Conservation (phyloP, 2,329 filamentous ascomycete species). For the Chlorencoelia australis region DNA sequence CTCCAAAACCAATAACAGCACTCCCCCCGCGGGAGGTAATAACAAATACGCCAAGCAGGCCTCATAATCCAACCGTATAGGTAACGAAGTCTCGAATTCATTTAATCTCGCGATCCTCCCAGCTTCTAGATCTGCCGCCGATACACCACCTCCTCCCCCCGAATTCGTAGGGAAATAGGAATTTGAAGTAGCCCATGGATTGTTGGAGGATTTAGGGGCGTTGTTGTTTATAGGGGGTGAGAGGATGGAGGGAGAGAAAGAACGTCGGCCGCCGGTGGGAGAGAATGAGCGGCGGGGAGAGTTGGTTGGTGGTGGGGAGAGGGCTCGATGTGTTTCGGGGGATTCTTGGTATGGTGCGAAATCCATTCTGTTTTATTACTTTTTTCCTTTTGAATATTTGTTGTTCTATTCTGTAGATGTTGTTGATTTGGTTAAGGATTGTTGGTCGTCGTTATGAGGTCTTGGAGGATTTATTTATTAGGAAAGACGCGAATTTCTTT, state of each 20-base stretch:
- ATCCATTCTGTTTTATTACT: too few relatives aligned
- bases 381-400: too few relatives aligned
- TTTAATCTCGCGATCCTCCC: slow-evolving; percentile 50
- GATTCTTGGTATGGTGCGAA: slow-evolving; percentile 97
- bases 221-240: slow-evolving; percentile 27
- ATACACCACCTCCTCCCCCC: slow-evolving; percentile 4
- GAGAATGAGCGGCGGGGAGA: slow-evolving; percentile 41
- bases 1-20: slow-evolving; percentile 76
- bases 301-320: slow-evolving; percentile 52
- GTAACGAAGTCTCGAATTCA: slow-evolving; percentile 86
- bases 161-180: slow-evolving; percentile 5
- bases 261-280: slow-evolving; percentile 39
- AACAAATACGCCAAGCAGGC: slow-evolving; percentile 81
- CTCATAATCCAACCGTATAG: slow-evolving; percentile 79
- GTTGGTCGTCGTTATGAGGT: too few relatives aligned
- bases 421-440: too few relatives aligned
- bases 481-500: too few relatives aligned
- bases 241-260: slow-evolving; percentile 31
- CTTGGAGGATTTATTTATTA: too few relatives aligned
- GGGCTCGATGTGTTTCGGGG: slow-evolving; percentile 71
- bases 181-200: slow-evolving; percentile 13
- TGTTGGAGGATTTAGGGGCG: slow-evolving; percentile 8
- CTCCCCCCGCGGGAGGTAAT: slow-evolving; percentile 75
- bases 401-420: too few relatives aligned
- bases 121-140: slow-evolving; percentile 12